Conservation (phyloP, 208 protist genomes). For the Leptomonas pyrrhocoris region DNA sequence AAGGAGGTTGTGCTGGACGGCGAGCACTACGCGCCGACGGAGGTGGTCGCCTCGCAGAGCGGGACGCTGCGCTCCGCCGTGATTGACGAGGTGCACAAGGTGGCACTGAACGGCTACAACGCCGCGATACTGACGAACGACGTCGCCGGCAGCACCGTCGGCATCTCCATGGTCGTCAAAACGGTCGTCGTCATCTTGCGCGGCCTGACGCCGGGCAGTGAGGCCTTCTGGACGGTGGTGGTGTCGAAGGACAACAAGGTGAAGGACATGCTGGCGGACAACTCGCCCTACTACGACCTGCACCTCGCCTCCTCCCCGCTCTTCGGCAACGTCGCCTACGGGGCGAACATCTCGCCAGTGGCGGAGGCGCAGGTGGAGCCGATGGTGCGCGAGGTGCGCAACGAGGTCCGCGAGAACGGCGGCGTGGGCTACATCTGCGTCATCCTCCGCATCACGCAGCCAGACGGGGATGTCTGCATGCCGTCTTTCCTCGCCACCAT, state of each 20-base stretch:
- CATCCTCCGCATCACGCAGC: constrained; percentile 37
- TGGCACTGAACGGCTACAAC: constrained; percentile 50
- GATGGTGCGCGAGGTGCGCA: constrained; percentile 33
- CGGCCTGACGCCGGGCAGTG: constrained; percentile 17
- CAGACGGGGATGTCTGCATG: constrained; percentile 55
- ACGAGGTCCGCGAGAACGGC: constrained; percentile 33
- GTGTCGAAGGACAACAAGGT: constrained; percentile 42
- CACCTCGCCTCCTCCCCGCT: constrained; percentile 59
- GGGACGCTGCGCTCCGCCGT: constrained; percentile 31
- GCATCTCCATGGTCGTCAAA: constrained; percentile 40
- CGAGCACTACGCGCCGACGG: constrained; percentile 30
- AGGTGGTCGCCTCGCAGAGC: constrained; percentile 39
- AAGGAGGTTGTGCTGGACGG: constrained; percentile 23
- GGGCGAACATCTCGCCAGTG: constrained; percentile 30
- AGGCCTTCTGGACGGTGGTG: constrained; percentile 53
- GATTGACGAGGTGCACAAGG: constrained; percentile 36
- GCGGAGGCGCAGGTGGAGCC: constrained; percentile 37
- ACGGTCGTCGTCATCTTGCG: constrained; percentile 32
- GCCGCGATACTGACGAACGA: constrained; percentile 48
- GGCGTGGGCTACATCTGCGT: constrained; percentile 35
- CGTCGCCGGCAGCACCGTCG: constrained; percentile 37
- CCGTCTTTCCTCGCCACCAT: constrained; percentile 49
- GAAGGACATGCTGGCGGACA: constrained; percentile 55
- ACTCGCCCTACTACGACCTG: constrained; percentile 42
- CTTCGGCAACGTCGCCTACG: constrained; percentile 53